Base-by-base conservation (phyloP, 192 early-diverging fungal species). In the Gryganskiella cystojenkinii region DNA sequence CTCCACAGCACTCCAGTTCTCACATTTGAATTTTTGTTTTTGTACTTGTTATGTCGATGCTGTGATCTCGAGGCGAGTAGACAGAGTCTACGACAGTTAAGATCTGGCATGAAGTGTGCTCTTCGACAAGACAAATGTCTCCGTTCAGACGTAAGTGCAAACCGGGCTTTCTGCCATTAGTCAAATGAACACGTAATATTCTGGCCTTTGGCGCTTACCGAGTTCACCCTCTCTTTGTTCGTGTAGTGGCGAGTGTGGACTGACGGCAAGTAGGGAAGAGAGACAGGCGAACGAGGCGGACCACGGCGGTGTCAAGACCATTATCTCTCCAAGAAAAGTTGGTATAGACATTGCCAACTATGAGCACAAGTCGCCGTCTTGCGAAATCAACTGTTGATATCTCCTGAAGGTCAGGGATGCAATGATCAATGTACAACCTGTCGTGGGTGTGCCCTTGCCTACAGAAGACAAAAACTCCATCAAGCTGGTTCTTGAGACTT, bases 71-170 rank as follows among this genome's bases (percentile, higher is more conserved):
- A 49, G 49, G 27, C 27, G 49, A 51, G 5, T 20, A 51, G 49
- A 51, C 49, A 4, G 49, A 51, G 20, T 51, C 49, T 6, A 47
- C 22, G 45, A 47, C 45, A 47, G 49, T 51, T 1, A 51, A 51
- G 49, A 13, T 24, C 49, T 51, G 49, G 49, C 49, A 25, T 51
- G 49, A 51, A 5, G 20, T 51, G 19, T 51, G 22, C 49, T 51
- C 20, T 51, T 51, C 24, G 1, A 51, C 22, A 51, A 47, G 49
- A 51, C 49, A 51, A 51, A 51, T 51, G 49, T 51, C 25, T 51
- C 49, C 49, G 49, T 51, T 51, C 49, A 51, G 22, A 51, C 22
- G 22, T 51, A 51, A 51, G 49, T 51, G 4, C 49, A 51, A 51
- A 25, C 24, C 19, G 20, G 20, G 22, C 49, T 51, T n/a, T 51